Evolutionary conservation across 768 basidiomycete genomes (phyloP).

Genomic region (Butyriboletus loyo): DNA sequence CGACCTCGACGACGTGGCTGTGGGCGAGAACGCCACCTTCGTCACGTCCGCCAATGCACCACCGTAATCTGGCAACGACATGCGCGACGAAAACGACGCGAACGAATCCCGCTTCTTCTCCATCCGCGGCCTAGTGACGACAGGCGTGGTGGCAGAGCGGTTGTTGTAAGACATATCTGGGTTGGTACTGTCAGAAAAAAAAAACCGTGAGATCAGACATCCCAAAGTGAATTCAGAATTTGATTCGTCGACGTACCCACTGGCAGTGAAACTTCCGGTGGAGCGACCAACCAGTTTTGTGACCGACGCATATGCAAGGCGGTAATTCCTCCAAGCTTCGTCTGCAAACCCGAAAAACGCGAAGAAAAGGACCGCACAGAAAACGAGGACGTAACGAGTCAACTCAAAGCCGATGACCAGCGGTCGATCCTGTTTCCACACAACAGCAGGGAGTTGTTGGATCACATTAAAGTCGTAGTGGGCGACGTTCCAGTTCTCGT

Average conservation of each 20-base stretch:
- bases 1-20: conserved; percentile 18
- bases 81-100: conserved; percentile 43
- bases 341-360: conserved; percentile 68
- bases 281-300: conserved; percentile 34
- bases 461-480: conserved; percentile 44
- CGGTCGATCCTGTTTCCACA: conserved; percentile 37
- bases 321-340: conserved; percentile 60
- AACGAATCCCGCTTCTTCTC: conserved; percentile 48
- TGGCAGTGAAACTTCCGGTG: conserved; percentile 24
- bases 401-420: conserved; percentile 34
- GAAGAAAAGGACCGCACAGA: conserved; percentile 60
- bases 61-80: conserved; percentile 43
- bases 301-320: conserved; percentile 37
- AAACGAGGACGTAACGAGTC: conserved; percentile 44
- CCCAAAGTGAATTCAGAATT: neutral
- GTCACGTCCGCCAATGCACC: conserved; percentile 31
- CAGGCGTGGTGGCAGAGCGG: conserved; percentile 34
- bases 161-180: conserved; percentile 21
- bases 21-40: conserved; percentile 20
- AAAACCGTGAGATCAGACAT: neutral
- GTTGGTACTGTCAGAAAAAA: conserved; percentile 17
- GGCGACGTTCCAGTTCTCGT: conserved; percentile 45
- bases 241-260: conserved; percentile 25
- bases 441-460: conserved; percentile 35
- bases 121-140: conserved; percentile 44